Evolutionary conservation across 2,329 filamentous ascomycete species (phyloP), one percentile per base, ranked within the genome.

Genomic region (Harringtonia aguacate): DNA sequence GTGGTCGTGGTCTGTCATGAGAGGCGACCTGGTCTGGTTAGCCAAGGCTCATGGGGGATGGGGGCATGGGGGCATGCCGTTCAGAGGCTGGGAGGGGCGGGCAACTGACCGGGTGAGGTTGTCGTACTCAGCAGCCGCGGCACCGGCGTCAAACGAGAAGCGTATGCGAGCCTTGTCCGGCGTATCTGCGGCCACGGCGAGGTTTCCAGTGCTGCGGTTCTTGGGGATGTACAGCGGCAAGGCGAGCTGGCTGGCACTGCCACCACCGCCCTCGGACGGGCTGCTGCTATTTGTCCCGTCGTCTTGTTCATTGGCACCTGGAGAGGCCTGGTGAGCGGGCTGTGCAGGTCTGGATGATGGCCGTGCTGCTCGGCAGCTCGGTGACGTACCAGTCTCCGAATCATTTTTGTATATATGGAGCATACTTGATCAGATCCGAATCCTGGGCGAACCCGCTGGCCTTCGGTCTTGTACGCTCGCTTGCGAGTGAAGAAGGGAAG

Each of bases 1-100:
- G 71, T 92, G 85, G 58, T 94, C 88, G 65, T 90, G 86, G 64
- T 90, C 88, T 52, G 79, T 73, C 60, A 94, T 76, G 59, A 94
- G 75, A 57, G 87, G 79, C 57, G 86, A 86, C 69, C 86, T 94
- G 47, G 45, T 29, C 28, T 8, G 28, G 28, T 29, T 29, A 29
- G 28, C 28, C 8, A 29, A n/a, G n/a, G n/a, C n/a, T n/a, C n/a
- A n/a, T n/a, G n/a, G n/a, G n/a, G n/a, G n/a, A n/a, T n/a, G n/a
- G n/a, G n/a, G n/a, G n/a, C n/a, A n/a, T n/a, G n/a, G n/a, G n/a
- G n/a, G n/a, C n/a, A n/a, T n/a, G n/a, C n/a, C n/a, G n/a, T n/a
- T n/a, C 48, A 43, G 39, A n/a, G 28, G 38, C 18, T 6, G 12
- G 22, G n/a, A 46, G 42, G 24, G 36, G 7, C 6, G 22, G 9